Evolutionary conservation across 306 rosid species (phyloP).

Genomic region (Abrus pulchellus): DNA sequence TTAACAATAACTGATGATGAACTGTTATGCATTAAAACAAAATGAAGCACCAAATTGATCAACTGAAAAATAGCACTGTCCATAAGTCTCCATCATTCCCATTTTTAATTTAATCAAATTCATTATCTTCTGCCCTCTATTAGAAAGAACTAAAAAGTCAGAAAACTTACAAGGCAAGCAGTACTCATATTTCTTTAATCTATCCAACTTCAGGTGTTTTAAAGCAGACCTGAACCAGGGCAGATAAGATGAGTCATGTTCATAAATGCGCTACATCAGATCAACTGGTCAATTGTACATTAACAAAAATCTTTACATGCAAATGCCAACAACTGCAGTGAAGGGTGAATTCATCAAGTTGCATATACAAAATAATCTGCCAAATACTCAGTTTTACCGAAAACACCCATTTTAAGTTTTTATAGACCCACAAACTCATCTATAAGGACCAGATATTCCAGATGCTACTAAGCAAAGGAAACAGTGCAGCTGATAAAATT

Average conservation of each 20-base stretch:
- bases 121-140: conserved; percentile 9
- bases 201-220: conserved; percentile 85
- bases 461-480: not conserved
- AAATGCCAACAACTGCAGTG: conserved; percentile 15
- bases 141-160: not conserved
- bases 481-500: not conserved
- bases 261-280: conserved; percentile 1
- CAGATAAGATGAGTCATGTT: conserved; percentile 28
- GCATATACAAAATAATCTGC: not conserved
- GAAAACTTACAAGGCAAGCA: conserved; percentile 86
- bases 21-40: conserved; percentile 22
- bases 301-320: conserved; percentile 4
- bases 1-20: conserved; percentile 13
- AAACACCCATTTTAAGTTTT: no score
- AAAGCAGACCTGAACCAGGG: conserved; percentile 73
- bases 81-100: conserved; percentile 5
- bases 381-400: not conserved
- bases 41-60: conserved; percentile 13
- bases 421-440: not conserved
- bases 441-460: not conserved
- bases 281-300: conserved; percentile 4
- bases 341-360: conserved; percentile 17
- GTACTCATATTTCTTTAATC: conserved; percentile 83
- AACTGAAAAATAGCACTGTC: conserved; percentile 10
- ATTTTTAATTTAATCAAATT: conserved; percentile 22